These are phyloP conservation scores for Lentinula aciculospora DNA, from an alignment of 768 basidiomycete genomes.

Conservation along the genomic window DNA sequence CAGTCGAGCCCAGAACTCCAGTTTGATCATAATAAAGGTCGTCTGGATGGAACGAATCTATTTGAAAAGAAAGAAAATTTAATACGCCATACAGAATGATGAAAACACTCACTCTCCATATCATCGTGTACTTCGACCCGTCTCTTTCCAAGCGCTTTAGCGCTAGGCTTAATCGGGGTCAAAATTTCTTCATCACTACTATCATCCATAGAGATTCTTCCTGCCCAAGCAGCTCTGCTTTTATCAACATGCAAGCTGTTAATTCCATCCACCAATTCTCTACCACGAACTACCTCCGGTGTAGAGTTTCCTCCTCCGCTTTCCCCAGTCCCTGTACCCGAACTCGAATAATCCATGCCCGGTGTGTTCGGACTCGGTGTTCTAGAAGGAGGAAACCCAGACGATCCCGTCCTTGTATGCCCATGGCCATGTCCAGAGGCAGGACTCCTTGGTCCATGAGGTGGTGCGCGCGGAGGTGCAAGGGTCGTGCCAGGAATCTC, in stretches of 20 bases:
- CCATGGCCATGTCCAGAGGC: conserved; percentile 1
- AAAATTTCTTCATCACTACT: conserved; percentile 25
- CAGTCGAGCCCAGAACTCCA: conserved; percentile 24
- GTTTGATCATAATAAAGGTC: conserved; percentile 23
- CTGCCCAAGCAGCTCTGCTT: background rate
- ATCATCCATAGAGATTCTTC: background rate
- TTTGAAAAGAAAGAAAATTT: background rate
- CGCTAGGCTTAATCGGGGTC: conserved; percentile 61
- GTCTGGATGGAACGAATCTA: conserved; percentile 42
- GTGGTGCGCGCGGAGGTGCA: conserved; percentile 1
- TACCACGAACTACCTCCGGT: background rate
- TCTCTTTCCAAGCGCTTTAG: conserved; percentile 86
- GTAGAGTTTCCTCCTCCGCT: background rate
- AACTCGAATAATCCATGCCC: background rate
- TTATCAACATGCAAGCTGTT: background rate
- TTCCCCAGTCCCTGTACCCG: background rate
- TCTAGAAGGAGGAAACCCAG: background rate
- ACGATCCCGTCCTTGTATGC: conserved; percentile 2
- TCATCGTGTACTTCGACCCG: conserved; percentile 48
- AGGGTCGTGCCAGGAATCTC: conserved; percentile 23
- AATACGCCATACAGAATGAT: background rate
- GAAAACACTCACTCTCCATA: conserved; percentile 33
- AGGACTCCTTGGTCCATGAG: conserved; percentile 6
- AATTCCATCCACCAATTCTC: background rate
- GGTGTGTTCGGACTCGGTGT: conserved; percentile 6